A percentile compares a stretch with the other conserved stretches of the same genome.
These are phyloP conservation scores for Ottelia alismoides DNA, from an alignment of 106 monocot genomes.

Conservation along the genomic window DNA sequence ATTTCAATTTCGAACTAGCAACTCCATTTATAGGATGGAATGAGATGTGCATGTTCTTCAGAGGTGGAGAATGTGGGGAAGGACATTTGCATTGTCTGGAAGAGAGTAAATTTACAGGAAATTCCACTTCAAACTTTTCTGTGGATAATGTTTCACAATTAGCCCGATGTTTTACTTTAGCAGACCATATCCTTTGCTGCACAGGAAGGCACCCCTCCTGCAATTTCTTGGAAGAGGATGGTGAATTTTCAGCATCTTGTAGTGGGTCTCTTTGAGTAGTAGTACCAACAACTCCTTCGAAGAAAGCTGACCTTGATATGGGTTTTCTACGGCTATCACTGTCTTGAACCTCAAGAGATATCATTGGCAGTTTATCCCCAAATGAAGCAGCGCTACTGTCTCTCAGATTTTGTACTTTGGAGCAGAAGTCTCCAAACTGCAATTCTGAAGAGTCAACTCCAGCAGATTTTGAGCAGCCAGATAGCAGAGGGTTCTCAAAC, in stretches of 20 bases:
- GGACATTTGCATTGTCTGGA: constrained; percentile 16
- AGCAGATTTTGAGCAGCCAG: background rate
- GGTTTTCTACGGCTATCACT: no score
- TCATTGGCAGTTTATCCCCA: constrained; percentile 7
- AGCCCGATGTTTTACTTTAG: background rate
- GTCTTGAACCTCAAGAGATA: no score
- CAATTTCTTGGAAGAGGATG: constrained; percentile 8
- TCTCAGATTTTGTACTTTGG: constrained; percentile 1
- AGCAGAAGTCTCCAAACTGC: background rate
- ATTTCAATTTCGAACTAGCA: constrained; percentile 30
- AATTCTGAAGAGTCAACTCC: background rate
- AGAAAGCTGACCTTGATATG: no score
- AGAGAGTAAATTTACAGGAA: constrained; percentile 2
- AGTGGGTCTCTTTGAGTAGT: no score
- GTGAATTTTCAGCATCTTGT: background rate
- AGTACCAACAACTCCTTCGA: no score
- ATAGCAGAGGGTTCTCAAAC: background rate
- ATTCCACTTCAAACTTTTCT: background rate
- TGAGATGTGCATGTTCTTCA: constrained; percentile 92
- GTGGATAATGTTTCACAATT: background rate
- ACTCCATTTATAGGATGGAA: constrained; percentile 51
- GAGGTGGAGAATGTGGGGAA: constrained; percentile 71
- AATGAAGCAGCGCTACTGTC: background rate
- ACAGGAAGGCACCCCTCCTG: constrained; percentile 16
- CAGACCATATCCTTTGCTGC: no score